Evolutionary conservation across 2,329 filamentous ascomycete genomes (phyloP), one percentile per base, ranked within the genome.

Genomic region (Bertia moriformis): DNA sequence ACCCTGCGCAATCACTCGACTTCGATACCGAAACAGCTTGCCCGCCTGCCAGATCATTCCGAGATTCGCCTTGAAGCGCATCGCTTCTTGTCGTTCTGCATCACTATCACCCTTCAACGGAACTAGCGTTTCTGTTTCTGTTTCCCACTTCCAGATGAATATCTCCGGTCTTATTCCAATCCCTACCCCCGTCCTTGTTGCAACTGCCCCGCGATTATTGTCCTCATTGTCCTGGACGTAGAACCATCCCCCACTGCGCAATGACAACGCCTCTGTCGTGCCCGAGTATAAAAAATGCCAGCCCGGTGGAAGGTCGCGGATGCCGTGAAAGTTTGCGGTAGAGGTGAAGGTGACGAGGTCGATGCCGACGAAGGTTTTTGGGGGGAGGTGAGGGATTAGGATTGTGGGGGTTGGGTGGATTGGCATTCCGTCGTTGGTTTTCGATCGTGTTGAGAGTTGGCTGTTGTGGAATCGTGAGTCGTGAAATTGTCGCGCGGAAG

Each of bases 161-260:
- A 74, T 62, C 2, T 73, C 58, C 35, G 63, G 52, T 2, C 49
- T 46, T 15, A 56, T 53, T 2, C 49, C 46, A 15, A 56, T 53
- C 30, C 27, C 18, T 22, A 40, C 3, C 35, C 35, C 7, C 41
- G 35, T 3, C 40, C 39, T 14, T 37, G 24, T 18, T 42, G 32
- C 13, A 19, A 35, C 15, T 7, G 15, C 10, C 10, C 10, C 32
- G 15, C 7, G 10, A 18, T 35, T 13, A 12, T 15, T 17, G 12
- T 18, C 10, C 7, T 35, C 32, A 18, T 14, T 35, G 15, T 35
- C 32, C 10, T 15, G 10, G 15, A 77, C 60, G 38, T 65, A 61
- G 49, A 78, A 71, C 75, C 75, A 80, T 22, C 67, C 61, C 7
- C 75, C 75, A 41, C 72, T 66, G n/a, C 75, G 65, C 19, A 78